Percentiles rank a stretch among this genome's conserved stretches.
Evolutionary conservation across 441 rosid species (phyloP).

Genomic region (Populus hybrid): DNA sequence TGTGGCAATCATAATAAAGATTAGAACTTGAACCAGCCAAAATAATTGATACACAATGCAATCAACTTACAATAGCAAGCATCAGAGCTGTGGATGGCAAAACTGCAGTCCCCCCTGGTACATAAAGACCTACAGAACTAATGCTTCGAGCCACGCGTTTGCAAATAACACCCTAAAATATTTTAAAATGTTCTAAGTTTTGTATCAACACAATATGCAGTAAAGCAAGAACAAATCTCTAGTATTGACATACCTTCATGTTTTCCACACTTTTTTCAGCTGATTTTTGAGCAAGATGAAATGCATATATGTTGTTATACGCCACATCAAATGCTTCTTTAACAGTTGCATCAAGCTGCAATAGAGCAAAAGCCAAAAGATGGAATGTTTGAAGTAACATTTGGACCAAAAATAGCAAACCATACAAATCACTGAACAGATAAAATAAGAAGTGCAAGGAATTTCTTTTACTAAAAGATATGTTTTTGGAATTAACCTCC

Average conservation of each 20-base stretch:
- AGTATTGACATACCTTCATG: conserved; percentile 59
- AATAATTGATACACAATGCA: background rate
- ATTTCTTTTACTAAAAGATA: background rate
- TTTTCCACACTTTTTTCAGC: conserved; percentile 63
- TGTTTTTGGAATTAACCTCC: conserved; percentile 38
- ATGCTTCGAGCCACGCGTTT: conserved; percentile 86
- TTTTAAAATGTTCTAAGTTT: background rate
- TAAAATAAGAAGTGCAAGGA: background rate
- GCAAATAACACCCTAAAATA: conserved; percentile 80
- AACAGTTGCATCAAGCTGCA: conserved; percentile 58
- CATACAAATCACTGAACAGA: background rate
- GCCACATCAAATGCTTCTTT: conserved; percentile 92
- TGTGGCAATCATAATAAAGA: background rate
- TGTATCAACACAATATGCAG: background rate
- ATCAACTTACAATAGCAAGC: conserved; percentile 81
- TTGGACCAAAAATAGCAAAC: conserved; percentile 1
- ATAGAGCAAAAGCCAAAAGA: conserved; percentile 9
- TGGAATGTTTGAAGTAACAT: background rate
- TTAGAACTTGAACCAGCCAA: conserved; percentile 10
- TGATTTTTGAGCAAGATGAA: conserved; percentile 80
- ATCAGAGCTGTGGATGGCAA: conserved; percentile 93
- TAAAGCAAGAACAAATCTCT: conserved; percentile 11
- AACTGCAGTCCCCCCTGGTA: conserved; percentile 95
- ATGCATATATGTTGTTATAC: conserved; percentile 78
- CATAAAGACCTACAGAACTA: conserved; percentile 91